Conservation (phyloP, 2,329 filamentous ascomycete species). For the Colletotrichum aenigma region DNA sequence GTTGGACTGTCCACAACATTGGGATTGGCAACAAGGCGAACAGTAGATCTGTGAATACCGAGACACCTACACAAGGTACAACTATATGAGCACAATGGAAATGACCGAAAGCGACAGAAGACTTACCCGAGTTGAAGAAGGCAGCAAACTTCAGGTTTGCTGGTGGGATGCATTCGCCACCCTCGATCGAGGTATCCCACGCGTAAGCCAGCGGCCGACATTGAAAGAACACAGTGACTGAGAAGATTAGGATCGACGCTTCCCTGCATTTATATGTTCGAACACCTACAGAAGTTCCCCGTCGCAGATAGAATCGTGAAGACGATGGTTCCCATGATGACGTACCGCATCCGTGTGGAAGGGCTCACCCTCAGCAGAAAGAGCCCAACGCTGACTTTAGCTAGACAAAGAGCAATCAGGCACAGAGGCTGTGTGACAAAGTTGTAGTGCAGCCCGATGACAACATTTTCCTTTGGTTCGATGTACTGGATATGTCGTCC, state of each 20-base stretch:
- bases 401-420: conserved; percentile 28
- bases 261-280: rapidly evolving
- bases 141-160: conserved; percentile 28
- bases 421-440: conserved; percentile 34
- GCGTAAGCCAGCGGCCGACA: conserved; percentile 26
- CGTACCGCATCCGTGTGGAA: conserved; percentile 13
- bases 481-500: conserved; percentile 31
- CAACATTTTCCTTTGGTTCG: conserved; percentile 23
- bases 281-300: conserved; percentile 24
- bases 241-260: background rate
- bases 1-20: conserved; percentile 31
- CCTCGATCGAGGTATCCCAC: conserved; percentile 23
- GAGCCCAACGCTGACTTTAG: conserved; percentile 33
- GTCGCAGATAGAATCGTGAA: conserved; percentile 28
- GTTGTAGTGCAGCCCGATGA: conserved; percentile 30
- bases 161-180: conserved; percentile 26
- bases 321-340: conserved; percentile 26
- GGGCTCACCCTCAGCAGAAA: conserved; percentile 31
- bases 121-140: conserved; percentile 26
- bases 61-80: conserved; percentile 7
- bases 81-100: background rate
- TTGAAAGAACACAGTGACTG: conserved; percentile 30
- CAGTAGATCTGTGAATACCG: conserved; percentile 28
- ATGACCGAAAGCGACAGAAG: background rate
- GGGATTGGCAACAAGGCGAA: conserved; percentile 31